phyloP scores from a whole-genome alignment of 129 eudicot genomes.

The Helichrysum umbraculigerum region DNA sequence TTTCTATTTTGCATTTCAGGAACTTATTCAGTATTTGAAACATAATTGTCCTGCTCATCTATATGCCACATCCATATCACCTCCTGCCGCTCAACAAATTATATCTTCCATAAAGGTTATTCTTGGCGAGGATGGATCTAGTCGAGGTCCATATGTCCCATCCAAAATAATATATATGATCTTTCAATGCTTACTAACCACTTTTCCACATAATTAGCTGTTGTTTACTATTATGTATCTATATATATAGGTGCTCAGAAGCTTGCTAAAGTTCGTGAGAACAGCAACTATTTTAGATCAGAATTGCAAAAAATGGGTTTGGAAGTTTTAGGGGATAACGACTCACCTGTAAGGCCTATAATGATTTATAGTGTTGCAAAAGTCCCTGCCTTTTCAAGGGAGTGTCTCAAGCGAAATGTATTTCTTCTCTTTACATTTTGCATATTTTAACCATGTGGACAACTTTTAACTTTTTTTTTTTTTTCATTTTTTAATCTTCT shows the following conservation, averaged over 20 bases:
- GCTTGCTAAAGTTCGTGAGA: slow-evolving; percentile 80
- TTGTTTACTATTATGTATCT: background rate
- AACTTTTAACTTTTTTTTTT: background rate
- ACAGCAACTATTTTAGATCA: slow-evolving; percentile 89
- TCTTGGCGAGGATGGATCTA: slow-evolving; percentile 87
- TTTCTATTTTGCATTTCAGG: slow-evolving; percentile 40
- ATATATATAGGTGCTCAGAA: slow-evolving; percentile 66
- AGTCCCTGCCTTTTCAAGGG: slow-evolving; percentile 91
- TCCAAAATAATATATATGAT: background rate
- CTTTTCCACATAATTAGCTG: background rate
- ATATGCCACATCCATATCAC: slow-evolving; percentile 87
- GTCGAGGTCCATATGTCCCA: slow-evolving; percentile 52
- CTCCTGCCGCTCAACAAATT: slow-evolving; percentile 91
- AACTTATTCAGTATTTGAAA: slow-evolving; percentile 73
- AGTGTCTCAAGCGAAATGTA: slow-evolving; percentile 79
- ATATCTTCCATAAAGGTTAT: slow-evolving; percentile 80
- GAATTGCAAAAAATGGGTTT: slow-evolving; percentile 90
- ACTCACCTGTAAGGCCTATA: slow-evolving; percentile 93
- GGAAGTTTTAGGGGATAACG: slow-evolving; percentile 91
- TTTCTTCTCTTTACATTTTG: background rate
- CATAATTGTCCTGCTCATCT: slow-evolving; percentile 86
- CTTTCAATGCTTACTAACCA: background rate
- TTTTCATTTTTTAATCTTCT: background rate
- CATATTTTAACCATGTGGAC: background rate
- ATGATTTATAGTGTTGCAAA: slow-evolving; percentile 92